phyloP scores from a whole-genome alignment of 441 rosid genomes.

The Francoa sonchifolia region DNA sequence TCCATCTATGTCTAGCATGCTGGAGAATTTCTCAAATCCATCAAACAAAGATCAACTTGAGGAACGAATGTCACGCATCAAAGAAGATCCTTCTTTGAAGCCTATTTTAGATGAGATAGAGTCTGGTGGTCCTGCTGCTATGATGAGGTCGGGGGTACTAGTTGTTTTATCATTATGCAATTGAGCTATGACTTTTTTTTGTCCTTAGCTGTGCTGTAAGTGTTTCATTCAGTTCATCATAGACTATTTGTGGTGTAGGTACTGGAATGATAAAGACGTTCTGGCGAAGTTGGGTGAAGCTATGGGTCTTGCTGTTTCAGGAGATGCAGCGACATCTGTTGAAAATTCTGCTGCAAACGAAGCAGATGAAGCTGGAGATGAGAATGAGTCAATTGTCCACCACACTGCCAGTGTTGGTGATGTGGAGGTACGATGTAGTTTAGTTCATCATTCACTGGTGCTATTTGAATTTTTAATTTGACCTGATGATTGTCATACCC shows the following conservation, averaged over 20 bases:
- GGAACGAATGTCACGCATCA: conserved; percentile 69
- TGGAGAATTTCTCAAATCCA: conserved; percentile 66
- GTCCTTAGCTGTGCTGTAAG: neutral
- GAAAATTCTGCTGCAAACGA: conserved; percentile 44
- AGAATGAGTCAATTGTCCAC: conserved; percentile 84
- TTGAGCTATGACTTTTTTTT: conserved; percentile 3
- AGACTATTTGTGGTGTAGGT: conserved; percentile 32
- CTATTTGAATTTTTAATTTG: too few relatives aligned
- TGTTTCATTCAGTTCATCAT: conserved; percentile 3
- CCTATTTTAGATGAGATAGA: conserved; percentile 83
- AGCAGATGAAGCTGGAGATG: conserved; percentile 59
- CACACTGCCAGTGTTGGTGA: conserved; percentile 86
- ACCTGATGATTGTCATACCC: too few relatives aligned
- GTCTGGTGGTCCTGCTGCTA: conserved; percentile 79
- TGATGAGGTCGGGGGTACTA: conserved; percentile 61
- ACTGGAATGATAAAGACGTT: conserved; percentile 90
- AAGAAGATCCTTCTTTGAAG: conserved; percentile 81
- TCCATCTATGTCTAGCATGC: conserved; percentile 86
- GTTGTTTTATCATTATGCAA: neutral
- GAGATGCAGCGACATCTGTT: conserved; percentile 49
- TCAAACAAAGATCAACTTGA: conserved; percentile 61
- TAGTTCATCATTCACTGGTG: neutral
- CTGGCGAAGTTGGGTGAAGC: conserved; percentile 91
- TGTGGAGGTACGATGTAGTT: conserved; percentile 45
- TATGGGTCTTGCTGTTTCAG: conserved; percentile 72